phyloP scores from a whole-genome alignment of 129 eudicot genomes.

The Tanacetum coccineum region DNA sequence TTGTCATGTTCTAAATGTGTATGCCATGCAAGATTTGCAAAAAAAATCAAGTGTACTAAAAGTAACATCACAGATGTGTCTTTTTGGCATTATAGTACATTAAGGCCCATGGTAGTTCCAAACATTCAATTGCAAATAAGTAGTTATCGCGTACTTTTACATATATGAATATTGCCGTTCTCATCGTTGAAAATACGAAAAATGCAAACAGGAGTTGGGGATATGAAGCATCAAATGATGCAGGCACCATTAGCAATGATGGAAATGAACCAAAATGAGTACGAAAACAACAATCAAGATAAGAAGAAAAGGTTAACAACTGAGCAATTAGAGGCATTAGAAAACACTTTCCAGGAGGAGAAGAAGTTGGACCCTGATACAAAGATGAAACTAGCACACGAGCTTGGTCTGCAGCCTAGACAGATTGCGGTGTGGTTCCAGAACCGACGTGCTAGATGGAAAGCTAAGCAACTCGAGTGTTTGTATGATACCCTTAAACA shows the following conservation, averaged over 20 bases:
- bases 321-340: conserved; percentile 70
- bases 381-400: conserved; percentile 75
- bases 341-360: conserved; percentile 76
- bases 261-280: conserved; percentile 38
- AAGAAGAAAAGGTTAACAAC: conserved; percentile 63
- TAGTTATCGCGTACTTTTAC: no score
- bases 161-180: no score
- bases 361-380: conserved; percentile 81
- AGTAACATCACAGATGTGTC: not conserved
- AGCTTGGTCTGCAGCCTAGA: conserved; percentile 76
- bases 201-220: conserved; percentile 33
- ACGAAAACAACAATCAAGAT: conserved; percentile 31
- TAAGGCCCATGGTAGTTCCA: conserved; percentile 8
- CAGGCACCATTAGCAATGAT: conserved; percentile 28
- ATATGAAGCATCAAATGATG: conserved; percentile 44
- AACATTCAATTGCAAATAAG: conserved; percentile 1
- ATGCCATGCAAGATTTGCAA: not conserved
- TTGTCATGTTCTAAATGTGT: not conserved
- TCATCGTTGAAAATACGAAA: conserved; percentile 11
- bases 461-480: conserved; percentile 82
- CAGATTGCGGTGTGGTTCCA: conserved; percentile 90
- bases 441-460: conserved; percentile 84
- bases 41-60: conserved; percentile 3
- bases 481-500: conserved; percentile 67
- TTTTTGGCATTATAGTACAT: conserved; percentile 9